Evolutionary conservation across 2,329 filamentous ascomycete species (phyloP).

Genomic region (Fusarium protoensiforme): DNA sequence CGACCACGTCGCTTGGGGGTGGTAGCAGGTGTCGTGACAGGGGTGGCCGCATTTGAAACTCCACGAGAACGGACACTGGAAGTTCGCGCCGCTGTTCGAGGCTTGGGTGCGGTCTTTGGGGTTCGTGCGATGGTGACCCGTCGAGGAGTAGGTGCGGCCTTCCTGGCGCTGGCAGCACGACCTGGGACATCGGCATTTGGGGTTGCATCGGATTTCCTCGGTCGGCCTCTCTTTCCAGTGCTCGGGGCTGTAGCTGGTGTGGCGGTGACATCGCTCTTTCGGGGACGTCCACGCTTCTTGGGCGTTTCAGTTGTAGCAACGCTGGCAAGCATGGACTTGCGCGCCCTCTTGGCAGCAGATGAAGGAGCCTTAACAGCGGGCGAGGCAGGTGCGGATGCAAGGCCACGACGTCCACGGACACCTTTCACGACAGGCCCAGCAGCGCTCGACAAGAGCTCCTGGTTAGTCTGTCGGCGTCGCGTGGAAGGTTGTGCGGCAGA

Average conservation of each 20-base stretch:
- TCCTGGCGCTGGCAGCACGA: conserved; percentile 22
- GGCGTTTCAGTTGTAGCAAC: conserved; percentile 25
- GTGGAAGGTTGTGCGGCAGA: conserved; percentile 14
- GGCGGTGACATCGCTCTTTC: conserved; percentile 32
- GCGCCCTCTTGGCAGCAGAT: conserved; percentile 15
- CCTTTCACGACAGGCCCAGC: conserved; percentile 13
- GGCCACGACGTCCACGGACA: conserved; percentile 18
- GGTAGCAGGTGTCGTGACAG: conserved; percentile 10
- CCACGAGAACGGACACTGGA: background rate
- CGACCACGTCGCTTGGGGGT: conserved; percentile 39
- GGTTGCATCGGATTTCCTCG: conserved; percentile 35
- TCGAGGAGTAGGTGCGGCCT: conserved; percentile 18
- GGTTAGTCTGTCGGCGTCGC: conserved; percentile 26
- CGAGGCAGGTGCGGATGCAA: conserved; percentile 22
- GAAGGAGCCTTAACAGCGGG: conserved; percentile 15
- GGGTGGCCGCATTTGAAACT: background rate
- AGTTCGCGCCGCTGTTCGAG: background rate
- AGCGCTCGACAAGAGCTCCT: conserved; percentile 16
- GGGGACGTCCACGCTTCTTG: conserved; percentile 38
- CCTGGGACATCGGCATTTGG: conserved; percentile 15
- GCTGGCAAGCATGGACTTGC: conserved; percentile 41
- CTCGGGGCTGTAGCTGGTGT: conserved; percentile 26
- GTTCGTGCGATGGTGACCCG: conserved; percentile 1
- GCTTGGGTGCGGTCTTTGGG: conserved; percentile 23
- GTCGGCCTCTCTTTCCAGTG: conserved; percentile 35